Percentiles rank a stretch among this genome's conserved stretches.
These are phyloP conservation scores for Mortierella sp. DNA, from an alignment of 371 early-diverging fungal species.

Conservation along the genomic window DNA sequence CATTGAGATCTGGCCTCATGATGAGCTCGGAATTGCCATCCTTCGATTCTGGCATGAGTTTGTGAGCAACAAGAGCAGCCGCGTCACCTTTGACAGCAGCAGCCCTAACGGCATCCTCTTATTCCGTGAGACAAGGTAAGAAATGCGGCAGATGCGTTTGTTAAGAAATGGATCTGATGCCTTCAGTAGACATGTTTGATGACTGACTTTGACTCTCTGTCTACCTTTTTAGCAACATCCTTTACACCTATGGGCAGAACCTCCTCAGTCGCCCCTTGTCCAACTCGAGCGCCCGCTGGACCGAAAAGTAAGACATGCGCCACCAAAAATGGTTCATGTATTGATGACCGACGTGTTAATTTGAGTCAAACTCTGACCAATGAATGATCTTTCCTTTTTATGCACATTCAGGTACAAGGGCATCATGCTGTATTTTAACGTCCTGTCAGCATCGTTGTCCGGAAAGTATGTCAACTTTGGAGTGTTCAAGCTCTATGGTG, in stretches of 20 bases:
- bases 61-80: constrained; percentile 84
- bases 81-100: constrained; percentile 88
- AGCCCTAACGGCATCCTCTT: constrained; percentile 91
- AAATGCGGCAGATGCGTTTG: constrained; percentile 25
- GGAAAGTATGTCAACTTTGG: constrained; percentile 95
- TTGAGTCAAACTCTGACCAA: not conserved
- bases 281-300: constrained; percentile 29
- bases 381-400: no score
- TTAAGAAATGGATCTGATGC: not conserved
- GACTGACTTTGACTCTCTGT: not conserved
- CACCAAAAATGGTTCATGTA: not conserved
- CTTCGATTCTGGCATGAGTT: constrained; percentile 87
- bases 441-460: constrained; percentile 77
- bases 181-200: not conserved
- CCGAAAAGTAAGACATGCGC: constrained; percentile 37
- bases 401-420: constrained; percentile 79
- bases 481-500: constrained; percentile 92
- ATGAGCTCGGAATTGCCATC: constrained; percentile 77
- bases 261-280: constrained; percentile 29
- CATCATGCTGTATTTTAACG: constrained; percentile 81
- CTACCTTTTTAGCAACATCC: constrained; percentile 36
- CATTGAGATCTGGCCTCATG: constrained; percentile 79
- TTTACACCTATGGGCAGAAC: constrained; percentile 52
- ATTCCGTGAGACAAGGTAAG: constrained; percentile 89
- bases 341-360: not conserved